These are phyloP conservation scores for Apodospora peruviana DNA, from an alignment of 495 filamentous ascomycete genomes.

Conservation along the genomic window DNA sequence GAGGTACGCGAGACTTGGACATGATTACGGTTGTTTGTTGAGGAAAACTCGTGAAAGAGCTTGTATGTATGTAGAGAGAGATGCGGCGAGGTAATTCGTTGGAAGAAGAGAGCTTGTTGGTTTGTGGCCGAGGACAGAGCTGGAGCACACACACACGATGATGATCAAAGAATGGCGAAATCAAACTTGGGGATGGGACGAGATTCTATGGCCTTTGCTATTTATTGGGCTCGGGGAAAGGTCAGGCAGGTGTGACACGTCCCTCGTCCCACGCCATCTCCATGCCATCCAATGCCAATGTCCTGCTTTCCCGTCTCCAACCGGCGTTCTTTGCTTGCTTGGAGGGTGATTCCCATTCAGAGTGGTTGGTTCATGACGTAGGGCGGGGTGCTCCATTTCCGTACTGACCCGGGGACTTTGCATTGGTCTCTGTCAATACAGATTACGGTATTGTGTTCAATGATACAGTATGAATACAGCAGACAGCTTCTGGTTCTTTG, in stretches of 20 bases:
- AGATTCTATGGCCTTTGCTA: neutral
- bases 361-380: slow-evolving; percentile 9
- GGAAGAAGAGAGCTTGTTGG: neutral
- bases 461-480: no score
- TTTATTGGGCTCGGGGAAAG: neutral
- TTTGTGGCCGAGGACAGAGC: neutral
- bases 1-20: slow-evolving; percentile 49
- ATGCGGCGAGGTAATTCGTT: neutral
- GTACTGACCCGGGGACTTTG: neutral
- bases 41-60: no score
- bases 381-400: neutral
- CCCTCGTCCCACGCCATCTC: neutral
- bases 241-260: neutral
- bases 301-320: no score
- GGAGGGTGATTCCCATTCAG: slow-evolving; percentile 5
- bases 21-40: slow-evolving; percentile 25
- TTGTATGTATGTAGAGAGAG: slow-evolving; percentile 8
- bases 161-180: slow-evolving; percentile 1
- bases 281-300: slow-evolving; percentile 1
- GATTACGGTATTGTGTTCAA: neutral
- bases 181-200: no score
- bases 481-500: no score
- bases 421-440: neutral
- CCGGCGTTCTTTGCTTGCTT: neutral
- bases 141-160: neutral